Evolutionary conservation across 2,329 filamentous ascomycete species (phyloP).

Genomic region (Graphiopsis chlorocephala): DNA sequence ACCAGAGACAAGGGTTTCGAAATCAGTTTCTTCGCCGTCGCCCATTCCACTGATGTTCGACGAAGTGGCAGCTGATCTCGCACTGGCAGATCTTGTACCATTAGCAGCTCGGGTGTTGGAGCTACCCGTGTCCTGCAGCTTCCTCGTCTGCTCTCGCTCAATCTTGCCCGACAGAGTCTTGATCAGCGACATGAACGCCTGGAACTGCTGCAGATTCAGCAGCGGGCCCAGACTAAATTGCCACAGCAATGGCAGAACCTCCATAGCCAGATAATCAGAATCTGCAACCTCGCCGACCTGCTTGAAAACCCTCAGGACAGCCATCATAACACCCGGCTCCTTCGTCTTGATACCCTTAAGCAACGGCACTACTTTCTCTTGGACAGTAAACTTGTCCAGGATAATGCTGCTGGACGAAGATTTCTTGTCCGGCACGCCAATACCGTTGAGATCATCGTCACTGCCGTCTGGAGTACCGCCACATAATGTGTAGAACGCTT

Average conservation of each 20-base stretch:
- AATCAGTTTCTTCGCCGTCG: constrained; percentile 68
- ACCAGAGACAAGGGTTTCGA: constrained; percentile 86
- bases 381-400: constrained; percentile 95
- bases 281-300: constrained; percentile 82
- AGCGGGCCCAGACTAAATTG: constrained; percentile 85
- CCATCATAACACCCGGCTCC: constrained; percentile 96
- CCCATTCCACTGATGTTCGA: constrained; percentile 52
- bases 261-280: constrained; percentile 86
- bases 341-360: constrained; percentile 95
- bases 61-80: constrained; percentile 54
- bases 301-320: constrained; percentile 77
- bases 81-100: constrained; percentile 52
- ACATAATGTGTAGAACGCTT: constrained; percentile 86
- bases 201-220: constrained; percentile 80
- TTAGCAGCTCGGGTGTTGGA: constrained; percentile 36
- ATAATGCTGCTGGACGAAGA: constrained; percentile 62
- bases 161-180: constrained; percentile 75
- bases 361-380: constrained; percentile 91
- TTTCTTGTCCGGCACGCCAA: constrained; percentile 48
- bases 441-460: constrained; percentile 66
- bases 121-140: constrained; percentile 78
- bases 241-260: constrained; percentile 88
- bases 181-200: constrained; percentile 85
- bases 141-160: constrained; percentile 83
- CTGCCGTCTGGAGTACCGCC: constrained; percentile 55